Conservation (phyloP, 257 asterid species). For the Orobanche coerulescens region DNA sequence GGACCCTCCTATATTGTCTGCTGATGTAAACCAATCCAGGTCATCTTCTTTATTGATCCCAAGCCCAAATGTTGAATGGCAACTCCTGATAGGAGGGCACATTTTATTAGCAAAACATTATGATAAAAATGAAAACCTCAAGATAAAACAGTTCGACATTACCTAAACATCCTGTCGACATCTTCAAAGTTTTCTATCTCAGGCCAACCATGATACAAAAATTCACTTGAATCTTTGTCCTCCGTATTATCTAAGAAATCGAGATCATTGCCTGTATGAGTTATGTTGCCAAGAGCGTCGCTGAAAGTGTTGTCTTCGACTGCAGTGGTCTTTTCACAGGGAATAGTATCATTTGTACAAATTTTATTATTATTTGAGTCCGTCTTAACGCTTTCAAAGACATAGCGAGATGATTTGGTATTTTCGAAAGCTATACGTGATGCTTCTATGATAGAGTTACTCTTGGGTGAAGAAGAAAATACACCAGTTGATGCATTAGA, state of each 20-base stretch:
- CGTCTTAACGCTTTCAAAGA: constrained; percentile 27
- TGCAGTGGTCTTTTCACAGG: constrained; percentile 30
- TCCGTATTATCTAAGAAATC: constrained; percentile 41
- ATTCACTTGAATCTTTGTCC: constrained; percentile 54
- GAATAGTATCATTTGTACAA: constrained; percentile 33
- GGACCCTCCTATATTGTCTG: constrained; percentile 45
- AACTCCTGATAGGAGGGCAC: constrained; percentile 45
- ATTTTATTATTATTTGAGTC: constrained; percentile 30
- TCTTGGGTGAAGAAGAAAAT: constrained; percentile 37
- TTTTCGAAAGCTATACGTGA: constrained; percentile 45
- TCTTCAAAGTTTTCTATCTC: constrained; percentile 84
- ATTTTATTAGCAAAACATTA: constrained; percentile 7
- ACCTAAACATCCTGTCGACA: constrained; percentile 83
- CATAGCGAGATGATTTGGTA: constrained; percentile 30
- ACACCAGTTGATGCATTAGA: constrained; percentile 30
- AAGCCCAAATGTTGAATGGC: constrained; percentile 77
- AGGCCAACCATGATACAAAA: constrained; percentile 62
- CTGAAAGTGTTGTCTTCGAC: constrained; percentile 39
- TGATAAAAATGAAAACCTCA: constrained; percentile 7
- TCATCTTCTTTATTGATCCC: constrained; percentile 53
- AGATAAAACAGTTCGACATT: constrained; percentile 22
- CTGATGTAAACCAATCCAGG: constrained; percentile 63
- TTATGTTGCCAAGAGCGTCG: constrained; percentile 42
- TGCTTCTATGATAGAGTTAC: constrained; percentile 34
- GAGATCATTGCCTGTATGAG: constrained; percentile 41